Conservation (phyloP, 2,329 filamentous ascomycete genomes). For the Cladophialophora yegresii region DNA sequence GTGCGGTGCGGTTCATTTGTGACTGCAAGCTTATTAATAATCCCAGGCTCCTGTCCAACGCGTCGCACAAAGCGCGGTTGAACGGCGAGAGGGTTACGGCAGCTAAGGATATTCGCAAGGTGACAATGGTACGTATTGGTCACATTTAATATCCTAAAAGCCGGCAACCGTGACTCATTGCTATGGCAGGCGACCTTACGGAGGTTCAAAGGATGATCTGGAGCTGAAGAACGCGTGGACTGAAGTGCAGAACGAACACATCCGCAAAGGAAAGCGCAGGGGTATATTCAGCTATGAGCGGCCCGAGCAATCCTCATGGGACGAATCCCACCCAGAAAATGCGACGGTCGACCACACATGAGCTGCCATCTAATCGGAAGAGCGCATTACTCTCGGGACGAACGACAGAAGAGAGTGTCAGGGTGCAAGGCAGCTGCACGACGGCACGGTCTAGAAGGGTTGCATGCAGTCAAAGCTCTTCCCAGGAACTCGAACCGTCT, state of each 20-base stretch:
- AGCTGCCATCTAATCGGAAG: neutral
- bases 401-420: neutral
- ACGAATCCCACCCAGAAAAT: neutral
- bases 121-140: slow-evolving; percentile 63
- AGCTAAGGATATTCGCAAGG: slow-evolving; percentile 74
- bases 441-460: neutral
- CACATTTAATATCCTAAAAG: neutral
- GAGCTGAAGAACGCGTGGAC: neutral
- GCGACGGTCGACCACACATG: neutral
- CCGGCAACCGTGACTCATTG: neutral
- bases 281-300: neutral
- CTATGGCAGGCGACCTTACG: slow-evolving; percentile 24
- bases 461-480: neutral
- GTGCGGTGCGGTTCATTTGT: neutral
- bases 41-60: slow-evolving; percentile 73
- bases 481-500: neutral
- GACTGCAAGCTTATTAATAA: neutral
- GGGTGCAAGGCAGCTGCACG: neutral
- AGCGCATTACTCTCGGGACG: neutral
- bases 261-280: neutral
- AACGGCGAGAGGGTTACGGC: slow-evolving; percentile 72
- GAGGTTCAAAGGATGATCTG: slow-evolving; percentile 31
- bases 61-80: slow-evolving; percentile 72
- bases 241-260: neutral
- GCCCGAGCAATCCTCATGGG: neutral